Percentiles rank a stretch among this genome's conserved stretches.
Evolutionary conservation across 805 yeast species (phyloP).

Genomic region (Candida namnaoensis): DNA sequence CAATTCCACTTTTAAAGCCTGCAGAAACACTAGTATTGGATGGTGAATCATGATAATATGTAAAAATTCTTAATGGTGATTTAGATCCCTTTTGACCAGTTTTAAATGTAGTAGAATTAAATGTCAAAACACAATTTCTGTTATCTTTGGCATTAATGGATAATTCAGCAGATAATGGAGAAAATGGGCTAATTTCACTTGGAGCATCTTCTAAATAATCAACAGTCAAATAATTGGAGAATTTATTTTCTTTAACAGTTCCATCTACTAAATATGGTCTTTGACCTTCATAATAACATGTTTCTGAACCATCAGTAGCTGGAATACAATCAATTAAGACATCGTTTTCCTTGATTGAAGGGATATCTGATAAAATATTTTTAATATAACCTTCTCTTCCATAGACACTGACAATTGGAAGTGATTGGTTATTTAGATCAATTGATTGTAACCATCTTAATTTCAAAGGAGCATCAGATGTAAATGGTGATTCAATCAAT

Average conservation of each 20-base stretch:
- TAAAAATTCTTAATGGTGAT: conserved; percentile 60
- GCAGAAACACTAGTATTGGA: conserved; percentile 1
- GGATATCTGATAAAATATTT: conserved; percentile 47
- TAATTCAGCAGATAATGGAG: conserved; percentile 59
- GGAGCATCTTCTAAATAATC: conserved; percentile 38
- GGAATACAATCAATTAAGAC: conserved; percentile 25
- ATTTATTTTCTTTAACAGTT: conserved; percentile 20
- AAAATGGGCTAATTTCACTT: conserved; percentile 41
- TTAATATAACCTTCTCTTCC: conserved; percentile 44
- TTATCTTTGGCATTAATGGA: conserved; percentile 48
- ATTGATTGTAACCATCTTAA: conserved; percentile 59
- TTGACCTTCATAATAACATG: conserved; percentile 42
- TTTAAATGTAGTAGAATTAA: conserved; percentile 39
- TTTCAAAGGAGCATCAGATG: conserved; percentile 56
- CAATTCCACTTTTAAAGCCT: background rate
- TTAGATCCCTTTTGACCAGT: conserved; percentile 19
- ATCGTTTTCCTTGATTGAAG: conserved; percentile 41
- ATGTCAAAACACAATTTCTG: conserved; percentile 54
- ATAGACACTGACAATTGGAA: conserved; percentile 32
- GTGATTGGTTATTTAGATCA: conserved; percentile 27
- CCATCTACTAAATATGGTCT: conserved; percentile 40
- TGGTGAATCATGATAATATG: conserved; percentile 32
- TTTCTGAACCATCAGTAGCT: conserved; percentile 37
- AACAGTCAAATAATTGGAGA: conserved; percentile 37
- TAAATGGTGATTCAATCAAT: conserved; percentile 46